Base-by-base conservation (phyloP, 139 green algal genomes). In the Tetraselmis striata region DNA sequence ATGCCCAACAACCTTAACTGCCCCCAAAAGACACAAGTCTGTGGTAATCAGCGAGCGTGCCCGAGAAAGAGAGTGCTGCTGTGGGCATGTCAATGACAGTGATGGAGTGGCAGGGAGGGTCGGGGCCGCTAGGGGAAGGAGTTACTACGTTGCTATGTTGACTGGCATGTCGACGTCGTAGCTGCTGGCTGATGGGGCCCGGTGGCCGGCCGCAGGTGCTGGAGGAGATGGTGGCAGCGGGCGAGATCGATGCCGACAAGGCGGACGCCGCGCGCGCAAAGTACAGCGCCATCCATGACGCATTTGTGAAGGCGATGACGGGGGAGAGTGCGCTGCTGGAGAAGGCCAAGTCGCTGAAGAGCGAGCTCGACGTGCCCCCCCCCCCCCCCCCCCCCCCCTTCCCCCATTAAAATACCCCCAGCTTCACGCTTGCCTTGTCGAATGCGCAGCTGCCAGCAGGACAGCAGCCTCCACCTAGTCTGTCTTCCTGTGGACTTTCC, bases 291-390 rank as follows among this genome's bases (percentile, higher is more conserved):
- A 81, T 84, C 22, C 81, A 84, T 28, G 30, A 67, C 28, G 31
- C 79, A 23, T 80, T 92, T 29, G 80, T 91, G n/a, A 78, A 80
- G n/a, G 88, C 88, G 1, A 90, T 92, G 87, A 30, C 86, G 75
- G 80, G 84, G 1, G 88, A 93, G 78, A 86, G 86, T 32, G 1
- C 83, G 76, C 84, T 90, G 32, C 83, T 90, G 26, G 84, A 87
- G 2, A 82, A 75, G 45, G 85, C 87, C 0, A 89, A 89, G 76
- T 79, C 77, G 27, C 81, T 93, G 1, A 91, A 90, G 25, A 81
- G 85, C 27, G 81, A 91, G 30, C 84, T 91, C 0, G 82, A 92
- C 77, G 91, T 92, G 59, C 59, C 67, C 2, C 30, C 1, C 45
- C 45, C 78, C 2, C 22, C 18, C 58, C 22, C 22, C 27, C 1